Evolutionary conservation across 306 rosid genomes (phyloP), one percentile per base, ranked within the genome.

Genomic region (Vigna unguiculata): DNA sequence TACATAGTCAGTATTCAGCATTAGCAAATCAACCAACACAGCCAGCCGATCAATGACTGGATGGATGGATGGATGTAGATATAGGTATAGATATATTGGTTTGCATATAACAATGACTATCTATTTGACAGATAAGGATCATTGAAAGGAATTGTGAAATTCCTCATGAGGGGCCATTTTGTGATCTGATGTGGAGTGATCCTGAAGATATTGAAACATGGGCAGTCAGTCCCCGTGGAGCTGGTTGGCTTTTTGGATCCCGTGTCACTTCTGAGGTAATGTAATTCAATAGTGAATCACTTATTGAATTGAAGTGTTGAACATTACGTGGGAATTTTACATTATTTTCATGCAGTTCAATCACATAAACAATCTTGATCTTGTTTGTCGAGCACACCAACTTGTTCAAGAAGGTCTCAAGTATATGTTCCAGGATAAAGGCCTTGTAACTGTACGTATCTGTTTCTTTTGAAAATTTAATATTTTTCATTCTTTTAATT

Each of bases 371-470:
- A 96, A 87, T 70, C 98, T 96, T 76, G 96, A 92, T 81, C 90
- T 96, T 84, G 99, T 96, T 81, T 96, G 99, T 79, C 97, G 99
- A 60, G 99, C 99, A 4, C 99, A 96, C 85, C 99, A 96, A 85
- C 97, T 96, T 36, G 99, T 96, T 70, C 99, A 96, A 86, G 99
- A 96, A 88, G 99, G 99, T 77, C 97, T 96, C 1, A 96, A 96
- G 87, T 92, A 96, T 86, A 96, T 96, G 99, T 96, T 96, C 84
- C 99, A 92, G 85, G 99, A 96, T 85, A 96, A 92, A 86, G 99
- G 99, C 87, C 92, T 96, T 48, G 99, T 96, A 80, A 96, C 99
- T 54, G 99, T 96, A 84, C 15, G 52, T 30, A 59, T 85, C 46
- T 47, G 45, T 25, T 69, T 67, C 48, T 41, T 73, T 46, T 41